Percentiles rank a stretch among this genome's conserved stretches.
Conservation (phyloP, 768 basidiomycete species). For the Psilocybe sp. region DNA sequence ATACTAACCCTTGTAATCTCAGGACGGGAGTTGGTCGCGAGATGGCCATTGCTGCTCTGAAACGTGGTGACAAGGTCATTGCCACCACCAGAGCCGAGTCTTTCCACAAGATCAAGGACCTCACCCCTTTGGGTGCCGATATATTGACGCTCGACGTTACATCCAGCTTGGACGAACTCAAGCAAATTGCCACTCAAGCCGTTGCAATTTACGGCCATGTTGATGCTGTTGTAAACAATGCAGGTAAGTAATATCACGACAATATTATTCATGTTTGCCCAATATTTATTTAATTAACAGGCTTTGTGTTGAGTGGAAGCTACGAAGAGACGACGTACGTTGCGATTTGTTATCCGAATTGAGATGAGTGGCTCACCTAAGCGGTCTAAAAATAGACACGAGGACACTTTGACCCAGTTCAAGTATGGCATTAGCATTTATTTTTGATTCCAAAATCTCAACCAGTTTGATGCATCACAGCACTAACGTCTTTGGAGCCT, state of each 20-base stretch:
- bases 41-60: conserved; percentile 36
- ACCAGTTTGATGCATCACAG: conserved; percentile 15
- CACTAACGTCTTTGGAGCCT: conserved; percentile 42
- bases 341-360: neutral
- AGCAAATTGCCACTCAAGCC: conserved; percentile 25
- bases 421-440: conserved; percentile 19
- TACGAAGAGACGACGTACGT: conserved; percentile 30
- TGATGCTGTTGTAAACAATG: conserved; percentile 44
- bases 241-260: conserved; percentile 19
- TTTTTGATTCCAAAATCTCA: neutral
- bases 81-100: conserved; percentile 39
- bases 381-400: conserved; percentile 25
- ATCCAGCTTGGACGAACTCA: conserved; percentile 19
- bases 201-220: conserved; percentile 31
- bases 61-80: conserved; percentile 46
- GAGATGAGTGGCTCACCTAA: neutral
- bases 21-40: conserved; percentile 37
- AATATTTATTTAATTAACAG: conserved; percentile 10
- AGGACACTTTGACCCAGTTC: conserved; percentile 34
- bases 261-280: neutral
- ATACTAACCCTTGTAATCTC: too few species aligned
- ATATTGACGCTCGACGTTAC: conserved; percentile 11
- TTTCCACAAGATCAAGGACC: conserved; percentile 27
- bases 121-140: conserved; percentile 17
- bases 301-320: conserved; percentile 30